Evolutionary conservation across 805 yeast genomes (phyloP), one percentile per base, ranked within the genome.

Genomic region (Zygotorulaspora chibaensis): DNA sequence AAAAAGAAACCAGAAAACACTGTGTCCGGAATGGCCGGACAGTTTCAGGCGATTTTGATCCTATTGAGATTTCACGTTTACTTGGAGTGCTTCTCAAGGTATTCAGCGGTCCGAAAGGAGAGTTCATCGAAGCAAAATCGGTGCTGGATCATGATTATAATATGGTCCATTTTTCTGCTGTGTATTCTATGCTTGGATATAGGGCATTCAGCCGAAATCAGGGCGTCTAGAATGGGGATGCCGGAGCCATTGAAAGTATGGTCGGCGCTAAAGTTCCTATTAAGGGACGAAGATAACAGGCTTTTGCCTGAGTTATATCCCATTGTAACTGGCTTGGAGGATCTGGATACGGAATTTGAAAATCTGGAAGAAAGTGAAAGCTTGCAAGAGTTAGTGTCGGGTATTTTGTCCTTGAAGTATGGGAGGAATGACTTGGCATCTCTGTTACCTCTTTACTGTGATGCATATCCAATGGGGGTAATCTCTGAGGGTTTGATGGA

Each of bases 381-480:
- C 11, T 13, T 45, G 18, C 26, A 30, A 25, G 20, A 27, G 13
- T 11, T 38, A 7, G 41, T 41, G 10, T 35, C 37, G 35, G 29
- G n/a, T 8, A 45, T 39, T 12, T 27, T 51, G 13, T 29, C 26
- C 7, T 25, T 12, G 10, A 40, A 48, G 12, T 50, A 40, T 35
- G 45, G 33, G 31, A 31, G 31, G 33, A 35, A 36, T 9, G 56
- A 53, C 26, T 15, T 43, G 16, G 57, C 57, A 11, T 40, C 51
- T 4, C 33, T 58, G n/a, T 34, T 59, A 28, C 51, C 55, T 12
- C 30, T 50, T 2, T 54, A 51, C 35, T 44, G 44, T 33, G 38
- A 47, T 9, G 16, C 51, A 25, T 55, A 57, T 28, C 62, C 64
- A 8, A 53, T 49, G 58, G 58, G 57, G 6, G 17, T 46, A n/a